Conservation (phyloP, 345 rosid genomes). For the Syzygium oleosum region DNA sequence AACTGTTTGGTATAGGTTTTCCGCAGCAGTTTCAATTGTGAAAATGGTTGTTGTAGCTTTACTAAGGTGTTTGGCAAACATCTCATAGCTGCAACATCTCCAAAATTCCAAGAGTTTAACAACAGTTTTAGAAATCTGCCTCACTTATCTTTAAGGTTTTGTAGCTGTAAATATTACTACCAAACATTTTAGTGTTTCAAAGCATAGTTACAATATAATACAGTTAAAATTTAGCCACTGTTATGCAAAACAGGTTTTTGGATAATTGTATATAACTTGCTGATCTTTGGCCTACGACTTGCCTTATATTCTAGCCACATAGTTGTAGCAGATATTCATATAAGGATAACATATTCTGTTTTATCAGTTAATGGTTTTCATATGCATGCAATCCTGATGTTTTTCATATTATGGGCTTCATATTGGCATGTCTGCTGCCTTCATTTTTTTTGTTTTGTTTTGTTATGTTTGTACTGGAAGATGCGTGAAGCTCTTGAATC, state of each 20-base stretch:
- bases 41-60: background rate
- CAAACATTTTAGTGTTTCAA: background rate
- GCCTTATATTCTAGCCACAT: background rate
- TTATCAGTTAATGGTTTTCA: background rate
- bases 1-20: background rate
- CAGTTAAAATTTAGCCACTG: background rate
- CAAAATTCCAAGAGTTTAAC: background rate
- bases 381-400: background rate
- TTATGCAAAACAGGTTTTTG: background rate
- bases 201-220: background rate
- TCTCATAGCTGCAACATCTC: background rate
- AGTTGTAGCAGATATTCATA: background rate
- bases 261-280: background rate
- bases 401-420: background rate
- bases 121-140: background rate
- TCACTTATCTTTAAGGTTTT: background rate
- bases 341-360: background rate
- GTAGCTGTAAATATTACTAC: background rate
- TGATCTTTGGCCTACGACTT: background rate
- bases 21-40: background rate
- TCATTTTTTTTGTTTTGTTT: background rate
- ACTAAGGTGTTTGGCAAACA: background rate
- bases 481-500: slow-evolving; percentile 51
- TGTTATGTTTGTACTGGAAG: slow-evolving; percentile 18
- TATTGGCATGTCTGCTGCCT: background rate